Evolutionary conservation across 179 eudicot species (phyloP), one percentile per base, ranked within the genome.

Genomic region (Nepenthes alata): DNA sequence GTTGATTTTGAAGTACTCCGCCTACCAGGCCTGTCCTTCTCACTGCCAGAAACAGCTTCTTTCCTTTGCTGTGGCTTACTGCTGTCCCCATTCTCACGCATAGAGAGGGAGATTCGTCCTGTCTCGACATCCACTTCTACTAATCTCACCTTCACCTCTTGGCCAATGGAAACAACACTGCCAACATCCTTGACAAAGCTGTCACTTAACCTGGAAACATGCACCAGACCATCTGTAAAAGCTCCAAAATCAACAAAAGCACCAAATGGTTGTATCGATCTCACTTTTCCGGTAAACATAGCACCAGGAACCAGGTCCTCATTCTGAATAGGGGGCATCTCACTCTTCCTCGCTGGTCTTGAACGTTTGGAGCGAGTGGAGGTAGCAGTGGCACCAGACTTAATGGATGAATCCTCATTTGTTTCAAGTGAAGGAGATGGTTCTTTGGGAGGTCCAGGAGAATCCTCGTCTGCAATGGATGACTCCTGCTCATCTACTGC

Each of bases 181-280:
- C 75, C 72, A n/a, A 93, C 93, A 75, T 89, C 93, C 88, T 85
- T 89, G 59, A 93, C 96, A 78, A 70, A 93, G 67, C 70, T 70
- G 61, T 81, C 80, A 74, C 93, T 89, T 75, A 93, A 63, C 71
- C 58, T 59, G 47, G 98, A 93, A 67, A 89, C 93, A 64, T 93
- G 98, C 50, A 93, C 98, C 57, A 93, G 82, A 16, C 98, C 98
- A 77, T 93, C 93, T 1, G 96, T 77, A 61, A 86, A 93, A 67
- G 98, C 98, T 64, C 98, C 98, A 79, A 93, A 83, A 75, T 93
- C 98, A 56, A 93, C 77, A 78, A 93, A 93, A 65, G 96, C 96
- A 59, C 98, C 98, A 75, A 93, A 93, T 12, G 95, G 93, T 68
- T 81, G 95, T 65, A 93, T 81, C 11, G 98, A 83, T 62, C 77